phyloP scores from a whole-genome alignment of 2,329 filamentous ascomycete species.

The Amauroascus niger region DNA sequence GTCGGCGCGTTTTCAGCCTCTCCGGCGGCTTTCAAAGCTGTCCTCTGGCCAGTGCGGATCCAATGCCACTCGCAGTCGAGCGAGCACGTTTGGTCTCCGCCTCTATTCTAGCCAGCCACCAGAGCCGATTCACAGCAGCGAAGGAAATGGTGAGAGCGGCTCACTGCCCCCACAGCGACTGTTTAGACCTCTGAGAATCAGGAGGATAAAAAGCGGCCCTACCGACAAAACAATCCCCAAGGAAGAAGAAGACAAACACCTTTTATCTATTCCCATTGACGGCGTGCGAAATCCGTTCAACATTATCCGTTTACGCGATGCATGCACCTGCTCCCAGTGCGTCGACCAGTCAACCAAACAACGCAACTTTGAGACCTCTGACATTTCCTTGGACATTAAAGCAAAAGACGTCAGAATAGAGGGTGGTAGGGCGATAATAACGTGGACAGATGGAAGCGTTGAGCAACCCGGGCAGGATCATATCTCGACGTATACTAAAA shows the following conservation, averaged over 20 bases:
- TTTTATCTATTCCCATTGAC: background rate
- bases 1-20: background rate
- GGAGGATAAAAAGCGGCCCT: background rate
- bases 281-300: background rate
- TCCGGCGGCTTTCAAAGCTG: background rate
- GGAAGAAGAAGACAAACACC: background rate
- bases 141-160: no score
- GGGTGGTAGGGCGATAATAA: slow-evolving; percentile 33
- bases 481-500: slow-evolving; percentile 27
- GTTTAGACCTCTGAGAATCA: background rate
- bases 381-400: slow-evolving; percentile 47
- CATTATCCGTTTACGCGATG: slow-evolving; percentile 42
- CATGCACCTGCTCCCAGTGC: slow-evolving; percentile 46
- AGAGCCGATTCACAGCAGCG: background rate
- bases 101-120: background rate
- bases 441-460: slow-evolving; percentile 43
- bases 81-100: background rate
- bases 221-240: background rate
- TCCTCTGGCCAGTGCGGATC: background rate
- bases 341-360: slow-evolving; percentile 52
- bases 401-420: slow-evolving; percentile 30
- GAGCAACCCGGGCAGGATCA: slow-evolving; percentile 27
- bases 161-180: background rate
- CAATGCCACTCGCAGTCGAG: no score
- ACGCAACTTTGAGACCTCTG: slow-evolving; percentile 53